These are phyloP conservation scores for Starmerella potacharoeniae DNA, from an alignment of 805 yeast species.

Conservation along the genomic window DNA sequence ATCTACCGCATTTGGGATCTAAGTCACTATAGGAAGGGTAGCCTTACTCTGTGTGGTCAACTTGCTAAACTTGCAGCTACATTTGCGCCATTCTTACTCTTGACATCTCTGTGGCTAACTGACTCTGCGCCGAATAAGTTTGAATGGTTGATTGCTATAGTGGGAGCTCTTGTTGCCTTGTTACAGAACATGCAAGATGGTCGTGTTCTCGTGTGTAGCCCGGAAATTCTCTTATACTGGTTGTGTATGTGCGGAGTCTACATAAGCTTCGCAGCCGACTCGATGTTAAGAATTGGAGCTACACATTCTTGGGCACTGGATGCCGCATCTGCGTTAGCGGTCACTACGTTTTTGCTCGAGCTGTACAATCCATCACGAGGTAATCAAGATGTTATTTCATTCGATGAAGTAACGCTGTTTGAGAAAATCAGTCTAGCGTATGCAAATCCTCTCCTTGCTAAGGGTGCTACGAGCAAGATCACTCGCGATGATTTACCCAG, in stretches of 20 bases:
- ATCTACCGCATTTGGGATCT: constrained; percentile 11
- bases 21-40: constrained; percentile 14
- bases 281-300: not conserved
- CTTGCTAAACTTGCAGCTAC: constrained; percentile 13
- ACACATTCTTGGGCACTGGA: not conserved
- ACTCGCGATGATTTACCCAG: constrained; percentile 20
- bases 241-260: constrained; percentile 13
- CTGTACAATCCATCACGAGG: constrained; percentile 4
- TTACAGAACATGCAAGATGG: constrained; percentile 23
- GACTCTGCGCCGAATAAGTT: constrained; percentile 5
- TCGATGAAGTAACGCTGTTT: constrained; percentile 19
- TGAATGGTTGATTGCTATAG: constrained; percentile 12
- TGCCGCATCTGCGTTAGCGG: constrained; percentile 2
- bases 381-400: not conserved
- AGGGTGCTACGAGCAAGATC: constrained; percentile 12
- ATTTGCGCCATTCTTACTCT: constrained; percentile 9
- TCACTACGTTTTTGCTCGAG: constrained; percentile 11
- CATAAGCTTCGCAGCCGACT: constrained; percentile 15
- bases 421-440: constrained; percentile 18
- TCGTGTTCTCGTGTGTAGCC: constrained; percentile 19
- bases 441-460: constrained; percentile 12
- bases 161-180: constrained; percentile 9
- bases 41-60: constrained; percentile 16
- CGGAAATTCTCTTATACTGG: constrained; percentile 23
- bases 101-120: constrained; percentile 5